Base-by-base conservation (phyloP, 345 rosid species). In the Laguncularia racemosa region DNA sequence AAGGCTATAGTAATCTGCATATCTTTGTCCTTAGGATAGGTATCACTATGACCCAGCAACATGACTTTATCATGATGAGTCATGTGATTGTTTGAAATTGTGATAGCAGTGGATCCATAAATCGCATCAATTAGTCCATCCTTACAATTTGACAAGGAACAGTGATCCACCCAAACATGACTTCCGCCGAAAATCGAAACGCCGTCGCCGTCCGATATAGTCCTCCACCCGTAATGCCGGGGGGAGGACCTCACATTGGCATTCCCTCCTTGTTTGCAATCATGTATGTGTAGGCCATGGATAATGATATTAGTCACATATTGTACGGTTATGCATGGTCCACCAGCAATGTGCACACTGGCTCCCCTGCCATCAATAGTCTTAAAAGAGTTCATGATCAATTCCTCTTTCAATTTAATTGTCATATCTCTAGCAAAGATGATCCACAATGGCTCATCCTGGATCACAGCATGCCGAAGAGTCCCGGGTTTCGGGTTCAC, bases 1-100 rank as follows among this genome's bases (percentile, higher is more conserved):
- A 86, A 86, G 58, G 87, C 93, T 16, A 83, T 83, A 18, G 93
- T 86, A 71, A 77, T 81, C 63, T 83, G 93, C 93, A 86, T 86
- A 58, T 77, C 79, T 80, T 73, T 78, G 77, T 86, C 93, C 60
- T 70, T 73, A 11, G 63, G 69, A 20, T 78, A 86, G 33, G 84
- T 57, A 63, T 86, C 89, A 14, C 89, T 83, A 70, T 86, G 93
- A 33, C 93, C 89, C 61, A 86, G 52, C 23, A 86, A 56, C 93
- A 86, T 86, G 15, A 83, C 93, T 49, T 86, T 83, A 38, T 86
- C 78, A 20, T 86, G 93, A 64, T 86, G 93, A 61, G 89, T 83
- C 93, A 86, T 52, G 69, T 73, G 71, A 58, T 86, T 86, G 71
- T 86, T 86, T 12, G 93, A 86, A 19, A 86, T 77, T 5, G 93